Percentiles rank a stretch among this genome's conserved stretches.
These are phyloP conservation scores for Bathelium albidoporum DNA, from an alignment of 495 filamentous ascomycete species.

Conservation along the genomic window DNA sequence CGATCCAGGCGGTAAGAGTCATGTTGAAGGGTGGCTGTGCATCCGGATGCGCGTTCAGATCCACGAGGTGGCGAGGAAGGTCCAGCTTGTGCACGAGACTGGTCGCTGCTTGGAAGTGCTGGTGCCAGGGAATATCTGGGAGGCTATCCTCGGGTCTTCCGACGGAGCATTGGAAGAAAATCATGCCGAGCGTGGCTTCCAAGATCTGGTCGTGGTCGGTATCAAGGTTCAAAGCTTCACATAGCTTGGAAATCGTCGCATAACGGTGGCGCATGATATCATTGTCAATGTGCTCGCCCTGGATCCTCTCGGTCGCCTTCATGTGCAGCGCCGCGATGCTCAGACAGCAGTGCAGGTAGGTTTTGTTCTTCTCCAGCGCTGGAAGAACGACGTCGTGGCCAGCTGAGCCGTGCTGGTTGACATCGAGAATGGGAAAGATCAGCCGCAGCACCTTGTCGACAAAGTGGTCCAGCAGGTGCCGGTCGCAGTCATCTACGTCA, in stretches of 20 bases:
- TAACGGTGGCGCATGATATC: constrained; percentile 92
- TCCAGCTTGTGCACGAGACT: constrained; percentile 76
- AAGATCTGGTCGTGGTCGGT: constrained; percentile 77
- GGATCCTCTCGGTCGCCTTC: constrained; percentile 62
- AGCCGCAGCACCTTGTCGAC: constrained; percentile 74
- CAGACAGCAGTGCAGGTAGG: constrained; percentile 89
- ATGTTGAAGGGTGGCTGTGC: constrained; percentile 82
- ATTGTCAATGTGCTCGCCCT: constrained; percentile 69
- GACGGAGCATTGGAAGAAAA: constrained; percentile 93
- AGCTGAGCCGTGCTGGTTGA: constrained; percentile 69
- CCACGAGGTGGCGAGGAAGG: constrained; percentile 53
- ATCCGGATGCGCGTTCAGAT: constrained; percentile 42
- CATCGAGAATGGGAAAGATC: constrained; percentile 85
- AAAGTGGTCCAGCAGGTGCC: constrained; percentile 83
- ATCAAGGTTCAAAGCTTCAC: constrained; percentile 70
- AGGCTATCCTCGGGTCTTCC: constrained; percentile 75
- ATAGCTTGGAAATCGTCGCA: constrained; percentile 76
- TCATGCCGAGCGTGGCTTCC: constrained; percentile 90
- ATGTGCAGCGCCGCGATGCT: constrained; percentile 92
- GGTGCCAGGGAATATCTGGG: constrained; percentile 91
- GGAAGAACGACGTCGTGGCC: constrained; percentile 72
- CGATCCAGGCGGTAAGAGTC: constrained; percentile 91
- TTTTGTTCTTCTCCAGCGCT: constrained; percentile 79
- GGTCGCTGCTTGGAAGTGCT: constrained; percentile 87
- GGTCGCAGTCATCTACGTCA: constrained; percentile 81